Evolutionary conservation across 441 rosid genomes (phyloP), one percentile per base, ranked within the genome.

Genomic region (Metrosideros polymorpha): DNA sequence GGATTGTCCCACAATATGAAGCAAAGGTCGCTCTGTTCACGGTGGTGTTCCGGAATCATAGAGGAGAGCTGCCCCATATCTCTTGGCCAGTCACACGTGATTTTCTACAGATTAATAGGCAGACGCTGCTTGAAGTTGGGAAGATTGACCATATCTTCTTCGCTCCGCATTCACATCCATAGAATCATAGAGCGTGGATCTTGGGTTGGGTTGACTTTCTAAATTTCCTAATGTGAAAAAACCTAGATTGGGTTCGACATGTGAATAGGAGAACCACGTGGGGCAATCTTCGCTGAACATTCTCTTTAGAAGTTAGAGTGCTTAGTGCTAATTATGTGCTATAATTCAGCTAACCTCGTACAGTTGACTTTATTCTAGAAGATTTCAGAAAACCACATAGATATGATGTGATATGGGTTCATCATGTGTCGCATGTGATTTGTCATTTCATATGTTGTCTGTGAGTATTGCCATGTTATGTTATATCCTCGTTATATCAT

Each of bases 11-110:
- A n/a, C n/a, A n/a, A n/a, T 90, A 97, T 97, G 91, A 91, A 97
- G 89, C 95, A 98, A 57, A 95, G 94, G 86, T 97, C 98, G 32
- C 94, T 92, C 94, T 92, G 89, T 97, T 97, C 84, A 95, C 98
- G 30, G 99, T 95, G 12, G 98, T 95, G 91, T 97, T 95, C 18
- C 86, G 89, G 59, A 97, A n/a, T n/a, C n/a, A n/a, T n/a, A n/a
- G n/a, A n/a, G n/a, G n/a, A n/a, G n/a, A n/a, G n/a, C n/a, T n/a
- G n/a, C n/a, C n/a, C n/a, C n/a, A n/a, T n/a, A n/a, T n/a, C n/a
- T n/a, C n/a, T n/a, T n/a, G n/a, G n/a, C n/a, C n/a, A n/a, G n/a
- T n/a, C n/a, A n/a, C n/a, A n/a, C n/a, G n/a, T n/a, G n/a, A n/a
- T n/a, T n/a, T n/a, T n/a, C n/a, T n/a, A n/a, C n/a, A n/a, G n/a